Conservation (phyloP, 1,284 basidiomycete genomes). For the Ustilago crameri region DNA sequence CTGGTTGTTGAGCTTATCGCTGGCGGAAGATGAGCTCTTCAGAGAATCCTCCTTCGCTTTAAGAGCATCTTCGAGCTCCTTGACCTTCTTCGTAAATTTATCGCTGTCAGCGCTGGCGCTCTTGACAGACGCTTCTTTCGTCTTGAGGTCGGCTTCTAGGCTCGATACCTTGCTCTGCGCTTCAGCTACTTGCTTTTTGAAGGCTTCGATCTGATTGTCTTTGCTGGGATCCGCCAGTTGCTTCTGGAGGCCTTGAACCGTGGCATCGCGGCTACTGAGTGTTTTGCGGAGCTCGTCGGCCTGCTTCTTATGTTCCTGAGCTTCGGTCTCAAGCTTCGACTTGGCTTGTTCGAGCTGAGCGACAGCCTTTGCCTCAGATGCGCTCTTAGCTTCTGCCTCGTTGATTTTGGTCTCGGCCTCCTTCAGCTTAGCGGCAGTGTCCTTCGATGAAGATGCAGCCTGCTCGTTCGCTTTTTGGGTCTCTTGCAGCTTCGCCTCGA, state of each 20-base stretch:
- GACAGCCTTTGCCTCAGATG: constrained; percentile 2
- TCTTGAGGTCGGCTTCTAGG: constrained; percentile 26
- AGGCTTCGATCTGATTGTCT: constrained; percentile 35
- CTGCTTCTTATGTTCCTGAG: constrained; percentile 22
- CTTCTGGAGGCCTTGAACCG: constrained; percentile 33
- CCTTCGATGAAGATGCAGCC: constrained; percentile 8
- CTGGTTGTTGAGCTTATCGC: constrained; percentile 2
- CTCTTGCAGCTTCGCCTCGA: constrained; percentile 21
- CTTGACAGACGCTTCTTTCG: constrained; percentile 4
- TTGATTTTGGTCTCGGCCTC: constrained; percentile 18
- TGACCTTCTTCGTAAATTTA: background rate
- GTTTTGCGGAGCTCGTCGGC: constrained; percentile 24
- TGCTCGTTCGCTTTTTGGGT: constrained; percentile 16
- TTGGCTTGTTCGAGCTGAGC: constrained; percentile 37
- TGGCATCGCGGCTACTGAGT: constrained; percentile 9
- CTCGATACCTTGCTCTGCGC: constrained; percentile 20
- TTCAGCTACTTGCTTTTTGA: constrained; percentile 10
- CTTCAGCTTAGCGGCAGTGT: constrained; percentile 16
- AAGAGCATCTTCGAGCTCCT: background rate
- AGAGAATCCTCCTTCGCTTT: too few relatives aligned
- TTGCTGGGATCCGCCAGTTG: constrained; percentile 44
- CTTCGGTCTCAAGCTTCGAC: constrained; percentile 14
- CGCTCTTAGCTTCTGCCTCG: constrained; percentile 22
- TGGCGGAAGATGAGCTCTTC: too few relatives aligned
- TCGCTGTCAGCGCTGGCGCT: constrained; percentile 2